Evolutionary conservation across 2,329 filamentous ascomycete species (phyloP), one percentile per base, ranked within the genome.

Genomic region (Arthrinium phaeospermum): DNA sequence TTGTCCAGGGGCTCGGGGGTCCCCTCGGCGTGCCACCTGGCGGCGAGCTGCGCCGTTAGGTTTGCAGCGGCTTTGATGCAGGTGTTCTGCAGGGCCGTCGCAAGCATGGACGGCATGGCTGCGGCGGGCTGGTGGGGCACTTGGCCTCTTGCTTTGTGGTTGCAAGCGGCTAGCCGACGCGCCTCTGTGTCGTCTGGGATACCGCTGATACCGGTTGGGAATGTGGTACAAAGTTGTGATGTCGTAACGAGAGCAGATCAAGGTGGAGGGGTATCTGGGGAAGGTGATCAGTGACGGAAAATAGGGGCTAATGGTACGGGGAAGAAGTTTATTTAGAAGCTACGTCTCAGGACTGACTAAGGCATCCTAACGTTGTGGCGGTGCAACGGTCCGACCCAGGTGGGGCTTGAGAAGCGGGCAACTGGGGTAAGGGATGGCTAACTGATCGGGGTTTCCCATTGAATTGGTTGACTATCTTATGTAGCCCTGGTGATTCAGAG

Each of bases 1-100:
- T 71, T 71, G 75, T 82, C 81, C 72, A 81, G 70, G 27, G 73
- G 68, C 49, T 61, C 67, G 37, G 68, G 72, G 1, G 64, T 68
- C 12, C 30, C 67, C 22, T 64, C 71, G 4, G 72, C 37, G 44
- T 68, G 67, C 73, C 73, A 73, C n/a, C 71, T 46, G 24, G 72
- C 57, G 13, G 72, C 72, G 30, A 74, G 53, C 51, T 74, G 73
- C 22, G 73, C 72, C 8, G 73, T 74, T n/a, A 74, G 45, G 37
- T 74, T 74, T 4, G 73, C 73, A 2, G 68, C 73, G 24, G 61
- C 72, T 51, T 74, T 74, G 45, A 74, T 71, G 67, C 71, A 71
- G 13, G 72, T 71, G 70, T 71, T 72, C 30, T 74, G 73, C 27
- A 73, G 46, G 45, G 73, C 73, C 22, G 73, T 73, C 4, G 61